These are phyloP conservation scores for Austropuccinia psidii DNA, from an alignment of 1,284 basidiomycete species.

Conservation along the genomic window DNA sequence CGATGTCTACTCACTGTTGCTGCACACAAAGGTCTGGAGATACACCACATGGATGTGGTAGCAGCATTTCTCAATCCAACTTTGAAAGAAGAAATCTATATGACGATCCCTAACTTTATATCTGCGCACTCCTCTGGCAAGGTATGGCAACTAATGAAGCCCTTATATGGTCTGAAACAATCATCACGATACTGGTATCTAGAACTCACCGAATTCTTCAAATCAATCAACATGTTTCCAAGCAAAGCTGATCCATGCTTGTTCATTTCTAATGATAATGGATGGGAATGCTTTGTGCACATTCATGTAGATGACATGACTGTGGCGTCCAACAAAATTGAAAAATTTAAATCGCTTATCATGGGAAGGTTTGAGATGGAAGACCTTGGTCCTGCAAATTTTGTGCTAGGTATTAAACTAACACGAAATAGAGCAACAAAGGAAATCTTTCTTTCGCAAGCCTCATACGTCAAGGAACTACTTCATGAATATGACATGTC, in stretches of 20 bases:
- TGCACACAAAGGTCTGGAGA: neutral
- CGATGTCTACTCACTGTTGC: too few relatives aligned
- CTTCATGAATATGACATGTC: neutral
- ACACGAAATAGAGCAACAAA: neutral
- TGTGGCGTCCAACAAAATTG: neutral
- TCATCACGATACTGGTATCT: neutral
- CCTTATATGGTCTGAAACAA: slow-evolving; percentile 3
- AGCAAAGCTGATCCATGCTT: neutral
- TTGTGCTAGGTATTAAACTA: too few relatives aligned
- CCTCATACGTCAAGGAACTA: neutral
- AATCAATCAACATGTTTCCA: neutral
- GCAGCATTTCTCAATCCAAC: neutral
- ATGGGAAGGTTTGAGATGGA: neutral
- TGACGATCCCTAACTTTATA: neutral
- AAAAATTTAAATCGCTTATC: neutral
- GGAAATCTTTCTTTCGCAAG: neutral
- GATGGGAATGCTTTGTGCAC: neutral
- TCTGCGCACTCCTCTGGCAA: too few relatives aligned
- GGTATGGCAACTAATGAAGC: neutral
- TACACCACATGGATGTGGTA: neutral
- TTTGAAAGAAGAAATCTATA: neutral
- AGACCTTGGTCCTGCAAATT: too few relatives aligned
- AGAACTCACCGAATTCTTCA: neutral
- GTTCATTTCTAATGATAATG: neutral
- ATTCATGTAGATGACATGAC: neutral